Evolutionary conservation across 768 basidiomycete species (phyloP).

Genomic region (Heimioporus sp.): DNA sequence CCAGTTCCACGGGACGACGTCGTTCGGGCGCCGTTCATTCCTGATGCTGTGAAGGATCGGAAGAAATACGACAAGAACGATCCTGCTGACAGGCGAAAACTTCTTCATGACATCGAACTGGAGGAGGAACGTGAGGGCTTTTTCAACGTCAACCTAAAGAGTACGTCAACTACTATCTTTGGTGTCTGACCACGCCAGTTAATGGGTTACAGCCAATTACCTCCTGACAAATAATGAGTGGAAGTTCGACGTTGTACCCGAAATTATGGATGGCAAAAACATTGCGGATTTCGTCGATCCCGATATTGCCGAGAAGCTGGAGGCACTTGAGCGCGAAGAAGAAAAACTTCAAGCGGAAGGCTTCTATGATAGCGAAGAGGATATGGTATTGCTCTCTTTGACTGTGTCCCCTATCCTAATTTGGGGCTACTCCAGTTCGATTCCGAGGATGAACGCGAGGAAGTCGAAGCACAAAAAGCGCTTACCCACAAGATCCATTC

Average conservation of each 20-base stretch:
- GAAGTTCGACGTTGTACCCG: constrained; percentile 98
- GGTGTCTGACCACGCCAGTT: background rate
- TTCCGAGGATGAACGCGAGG: constrained; percentile 80
- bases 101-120: constrained; percentile 80
- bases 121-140: constrained; percentile 90
- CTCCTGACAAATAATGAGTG: constrained; percentile 85
- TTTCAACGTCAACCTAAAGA: constrained; percentile 85
- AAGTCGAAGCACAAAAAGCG: constrained; percentile 53
- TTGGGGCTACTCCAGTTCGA: constrained; percentile 35
- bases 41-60: constrained; percentile 73
- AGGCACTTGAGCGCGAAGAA: constrained; percentile 95
- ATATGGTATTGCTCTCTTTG: constrained; percentile 55
- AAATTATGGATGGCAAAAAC: constrained; percentile 98
- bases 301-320: constrained; percentile 94
- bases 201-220: constrained; percentile 70
- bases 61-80: constrained; percentile 87
- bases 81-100: constrained; percentile 65
- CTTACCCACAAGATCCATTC: constrained; percentile 68
- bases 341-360: constrained; percentile 92
- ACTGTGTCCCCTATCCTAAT: background rate
- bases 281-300: constrained; percentile 98
- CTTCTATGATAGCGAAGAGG: constrained; percentile 89
- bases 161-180: constrained; percentile 40
- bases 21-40: constrained; percentile 84
- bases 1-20: constrained; percentile 91